phyloP scores from a whole-genome alignment of 495 filamentous ascomycete genomes.

The Neurospora sp. region DNA sequence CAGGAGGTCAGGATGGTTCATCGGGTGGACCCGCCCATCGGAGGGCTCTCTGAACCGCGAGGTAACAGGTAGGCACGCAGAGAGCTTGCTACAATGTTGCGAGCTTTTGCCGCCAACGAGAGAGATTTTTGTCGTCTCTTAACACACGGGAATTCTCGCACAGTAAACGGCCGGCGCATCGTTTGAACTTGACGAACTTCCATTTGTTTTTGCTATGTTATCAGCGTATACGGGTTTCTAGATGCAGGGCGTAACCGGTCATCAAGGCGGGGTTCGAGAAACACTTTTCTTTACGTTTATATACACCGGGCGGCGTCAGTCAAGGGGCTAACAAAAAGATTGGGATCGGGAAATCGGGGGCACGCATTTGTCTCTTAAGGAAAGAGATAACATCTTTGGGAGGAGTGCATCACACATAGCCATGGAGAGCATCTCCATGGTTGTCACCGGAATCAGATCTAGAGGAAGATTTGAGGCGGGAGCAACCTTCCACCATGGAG shows the following conservation, averaged over 20 bases:
- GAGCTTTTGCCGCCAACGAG: neutral
- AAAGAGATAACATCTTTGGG: neutral
- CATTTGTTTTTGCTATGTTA: neutral
- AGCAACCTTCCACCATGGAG: neutral
- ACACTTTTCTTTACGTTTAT: neutral
- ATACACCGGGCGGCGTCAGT: neutral
- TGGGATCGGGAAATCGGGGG: neutral
- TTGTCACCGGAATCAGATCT: neutral
- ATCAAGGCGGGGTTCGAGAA: neutral
- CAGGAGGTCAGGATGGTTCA: neutral
- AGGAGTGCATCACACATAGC: neutral
- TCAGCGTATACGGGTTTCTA: neutral
- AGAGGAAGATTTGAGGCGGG: neutral
- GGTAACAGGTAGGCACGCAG: neutral
- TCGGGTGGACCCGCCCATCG: neutral
- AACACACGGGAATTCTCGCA: neutral
- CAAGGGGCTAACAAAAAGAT: neutral
- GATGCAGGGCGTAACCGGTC: neutral
- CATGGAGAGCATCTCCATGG: neutral
- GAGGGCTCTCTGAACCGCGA: neutral
- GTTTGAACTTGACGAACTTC: neutral
- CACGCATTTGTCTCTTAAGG: neutral
- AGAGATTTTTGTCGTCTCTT: neutral
- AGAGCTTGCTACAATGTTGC: neutral
- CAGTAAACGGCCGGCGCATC: neutral